Base-by-base conservation (phyloP, 1,139 yeast species). In the Torulaspora pretoriensis region DNA sequence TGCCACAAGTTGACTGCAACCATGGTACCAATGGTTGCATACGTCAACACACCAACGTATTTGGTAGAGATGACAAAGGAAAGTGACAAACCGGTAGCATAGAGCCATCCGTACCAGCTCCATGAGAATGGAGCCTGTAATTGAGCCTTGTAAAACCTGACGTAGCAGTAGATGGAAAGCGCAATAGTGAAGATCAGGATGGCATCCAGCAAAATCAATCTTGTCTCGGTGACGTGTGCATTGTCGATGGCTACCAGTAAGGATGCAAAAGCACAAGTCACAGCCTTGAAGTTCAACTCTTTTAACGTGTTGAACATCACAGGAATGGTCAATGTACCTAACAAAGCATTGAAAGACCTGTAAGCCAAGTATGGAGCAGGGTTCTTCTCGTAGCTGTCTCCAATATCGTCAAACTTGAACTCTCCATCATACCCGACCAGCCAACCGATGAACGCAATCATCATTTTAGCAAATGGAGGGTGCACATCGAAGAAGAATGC, bases 381-480 rank as follows among this genome's bases (percentile, higher is more conserved):
- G 65, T 87, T 75, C 16, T 73, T 68, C 50, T 79, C 73, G 66
- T 92, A 92, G 48, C 81, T 77, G 58, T 87, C 92, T 37, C 97
- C 97, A 67, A 92, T 92, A 59, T 77, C 81, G 50, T 89, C 96
- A 61, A 92, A 92, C 65, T 92, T 88, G 72, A 90, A 92, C 25
- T 75, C 68, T 8, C 99, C 99, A 58, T 85, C 83, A 64, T 87
- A 94, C 2, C 97, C 95, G 47, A 83, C 79, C 34, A 92, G 64
- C 77, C 83, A 89, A 29, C 98, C 99, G 38, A 83, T 92, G 49
- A 80, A 77, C 0, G 97, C 98, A 68, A 89, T 85, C 55, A 90
- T 73, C 67, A 94, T 72, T 67, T 94, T 94, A 41, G 97, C 98
- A 68, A 94, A 84, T 14, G 98, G 99, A 31, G 99, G 99, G 67